A percentile compares a stretch with the other conserved stretches of the same genome.
These are phyloP conservation scores for Neofusicoccum ribis DNA, from an alignment of 2,329 filamentous ascomycete genomes.

Conservation along the genomic window DNA sequence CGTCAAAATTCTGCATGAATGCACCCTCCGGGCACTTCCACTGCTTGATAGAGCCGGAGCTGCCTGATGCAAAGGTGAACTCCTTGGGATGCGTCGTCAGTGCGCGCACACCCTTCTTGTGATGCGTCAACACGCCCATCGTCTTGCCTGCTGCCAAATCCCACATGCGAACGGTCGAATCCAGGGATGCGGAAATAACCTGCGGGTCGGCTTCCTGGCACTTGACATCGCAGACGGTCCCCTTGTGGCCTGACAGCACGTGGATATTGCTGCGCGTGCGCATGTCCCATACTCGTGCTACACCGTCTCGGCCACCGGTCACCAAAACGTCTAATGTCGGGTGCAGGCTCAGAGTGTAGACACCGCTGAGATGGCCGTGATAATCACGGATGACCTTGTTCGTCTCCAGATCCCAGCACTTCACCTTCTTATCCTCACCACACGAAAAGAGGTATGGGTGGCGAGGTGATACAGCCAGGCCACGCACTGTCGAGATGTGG, in stretches of 20 bases:
- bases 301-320: constrained; percentile 91
- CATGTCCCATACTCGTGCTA: constrained; percentile 98
- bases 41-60: constrained; percentile 94
- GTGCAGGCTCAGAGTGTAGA: constrained; percentile 91
- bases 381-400: constrained; percentile 99
- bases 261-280: constrained; percentile 93
- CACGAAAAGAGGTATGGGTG: constrained; percentile 98
- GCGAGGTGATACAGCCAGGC: constrained; percentile 85
- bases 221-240: constrained; percentile 83
- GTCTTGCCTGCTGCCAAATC: constrained; percentile 95
- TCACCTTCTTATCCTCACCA: constrained; percentile 99
- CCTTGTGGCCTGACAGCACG: constrained; percentile 86
- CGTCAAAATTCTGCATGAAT: constrained; percentile 99
- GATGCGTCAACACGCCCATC: constrained; percentile 93
- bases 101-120: constrained; percentile 93
- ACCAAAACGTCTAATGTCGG: constrained; percentile 93
- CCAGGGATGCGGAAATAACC: constrained; percentile 89
- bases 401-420: constrained; percentile 99
- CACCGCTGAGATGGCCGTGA: constrained; percentile 92
- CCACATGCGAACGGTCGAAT: constrained; percentile 89
- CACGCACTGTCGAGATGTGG: constrained; percentile 90
- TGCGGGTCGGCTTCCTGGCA: constrained; percentile 97
- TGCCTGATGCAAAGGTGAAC: constrained; percentile 93
- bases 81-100: constrained; percentile 84
- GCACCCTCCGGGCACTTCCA: constrained; percentile 98